Conservation (phyloP, 148 eudicot genomes). For the Vaccinium myrtillus region DNA sequence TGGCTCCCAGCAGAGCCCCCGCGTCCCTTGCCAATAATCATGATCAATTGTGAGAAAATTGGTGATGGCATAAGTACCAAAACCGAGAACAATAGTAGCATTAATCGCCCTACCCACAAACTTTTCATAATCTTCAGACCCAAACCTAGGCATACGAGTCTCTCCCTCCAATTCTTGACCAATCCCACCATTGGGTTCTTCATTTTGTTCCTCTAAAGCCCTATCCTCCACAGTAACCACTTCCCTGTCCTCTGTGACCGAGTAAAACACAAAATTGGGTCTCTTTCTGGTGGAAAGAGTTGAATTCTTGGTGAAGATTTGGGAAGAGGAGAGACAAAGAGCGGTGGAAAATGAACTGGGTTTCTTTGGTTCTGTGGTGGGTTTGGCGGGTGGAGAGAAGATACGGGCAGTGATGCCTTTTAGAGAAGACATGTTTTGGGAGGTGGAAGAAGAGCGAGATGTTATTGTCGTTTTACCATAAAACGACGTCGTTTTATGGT, state of each 20-base stretch:
- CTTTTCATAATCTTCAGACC: slow-evolving; percentile 39
- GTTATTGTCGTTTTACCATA: too few species aligned
- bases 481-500: too few species aligned
- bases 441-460: background rate
- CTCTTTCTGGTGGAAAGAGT: slow-evolving; percentile 4
- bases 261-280: slow-evolving; percentile 1
- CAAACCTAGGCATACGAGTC: background rate
- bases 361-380: slow-evolving; percentile 11
- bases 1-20: too few species aligned
- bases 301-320: slow-evolving; percentile 1
- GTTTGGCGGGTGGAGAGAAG: slow-evolving; percentile 4
- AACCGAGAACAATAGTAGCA: slow-evolving; percentile 78
- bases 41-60: slow-evolving; percentile 85
- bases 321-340: background rate
- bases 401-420: background rate
- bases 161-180: slow-evolving; percentile 6
- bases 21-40: slow-evolving; percentile 97
- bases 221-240: background rate
- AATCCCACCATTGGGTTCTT: background rate
- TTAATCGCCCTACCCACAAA: slow-evolving; percentile 64
- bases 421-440: slow-evolving; percentile 7
- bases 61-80: slow-evolving; percentile 74
- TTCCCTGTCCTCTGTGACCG: slow-evolving; percentile 7
- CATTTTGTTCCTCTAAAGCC: slow-evolving; percentile 4
- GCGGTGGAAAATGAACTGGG: background rate